Conservation (phyloP, 2,329 filamentous ascomycete genomes). For the Arthrocladium fulminans region DNA sequence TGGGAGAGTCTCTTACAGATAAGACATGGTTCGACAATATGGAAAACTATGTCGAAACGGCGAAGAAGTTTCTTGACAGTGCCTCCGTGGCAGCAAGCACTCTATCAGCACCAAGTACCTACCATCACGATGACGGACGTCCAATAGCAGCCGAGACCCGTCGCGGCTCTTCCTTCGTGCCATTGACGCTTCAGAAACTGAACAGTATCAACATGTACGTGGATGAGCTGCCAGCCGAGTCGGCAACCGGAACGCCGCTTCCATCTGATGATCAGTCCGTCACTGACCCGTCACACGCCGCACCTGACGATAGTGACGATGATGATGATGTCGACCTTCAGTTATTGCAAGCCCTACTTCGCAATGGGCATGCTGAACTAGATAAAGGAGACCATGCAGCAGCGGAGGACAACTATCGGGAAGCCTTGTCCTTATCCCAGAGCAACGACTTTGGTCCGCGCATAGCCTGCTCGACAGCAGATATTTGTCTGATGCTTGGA, state of each 20-base stretch:
- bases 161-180: constrained; percentile 5
- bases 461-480: constrained; percentile 18
- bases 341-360: constrained; percentile 15
- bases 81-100: constrained; percentile 21
- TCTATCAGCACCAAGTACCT: constrained; percentile 9
- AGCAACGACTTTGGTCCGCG: constrained; percentile 17
- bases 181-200: constrained; percentile 1
- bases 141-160: neutral
- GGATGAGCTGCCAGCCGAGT: neutral
- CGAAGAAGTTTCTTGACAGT: constrained; percentile 18
- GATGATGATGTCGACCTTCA: constrained; percentile 16
- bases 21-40: constrained; percentile 9
- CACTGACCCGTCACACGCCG: neutral
- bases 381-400: constrained; percentile 13
- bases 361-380: constrained; percentile 16
- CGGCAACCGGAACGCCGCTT: neutral
- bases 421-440: constrained; percentile 16
- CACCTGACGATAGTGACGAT: constrained; percentile 7
- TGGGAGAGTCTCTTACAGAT: neutral
- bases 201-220: constrained; percentile 3
- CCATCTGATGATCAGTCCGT: constrained; percentile 5
- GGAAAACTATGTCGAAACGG: constrained; percentile 19
- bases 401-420: constrained; percentile 21
- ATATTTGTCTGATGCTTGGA: constrained; percentile 18
- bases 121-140: neutral